Base-by-base conservation (phyloP, 2,329 filamentous ascomycete species). In the Raffaelea arxii region DNA sequence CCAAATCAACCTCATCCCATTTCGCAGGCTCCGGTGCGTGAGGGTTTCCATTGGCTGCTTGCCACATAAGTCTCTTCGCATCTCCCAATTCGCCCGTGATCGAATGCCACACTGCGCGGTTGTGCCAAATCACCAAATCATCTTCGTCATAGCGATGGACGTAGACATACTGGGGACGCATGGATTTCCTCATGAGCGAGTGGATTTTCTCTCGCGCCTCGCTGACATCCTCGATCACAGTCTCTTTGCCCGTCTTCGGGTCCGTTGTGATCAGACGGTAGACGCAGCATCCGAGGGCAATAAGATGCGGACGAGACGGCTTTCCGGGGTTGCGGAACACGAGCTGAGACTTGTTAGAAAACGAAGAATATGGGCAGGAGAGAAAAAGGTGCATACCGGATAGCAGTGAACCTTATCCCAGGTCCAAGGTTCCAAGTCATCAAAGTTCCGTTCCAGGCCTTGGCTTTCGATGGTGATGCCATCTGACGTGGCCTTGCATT, bases 81-180 rank as follows among this genome's bases (percentile, higher is more conserved):
- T 46, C 30, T 6, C 38, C 38, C 3, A 46, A 32, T 30, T 46
- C 39, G 30, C 45, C 45, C 11, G 45, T 46, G n/a, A 46, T 12
- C 14, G 45, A 46, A 18, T 46, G 45, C 45, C 30, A 43, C n/a
- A 46, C 45, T n/a, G 23, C 45, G 9, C 24, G 45, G 23, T 46
- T 46, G 39, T 46, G 45, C 39, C 39, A 46, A 5, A 46, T 46
- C 23, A 46, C 45, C 3, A 46, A 40, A n/a, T 46, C 45, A 16
- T 27, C 45, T 2, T 27, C 27, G 23, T 41, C 22, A 4, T 43
- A 46, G 10, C 45, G 45, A 9, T 46, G 45, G 6, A 46, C 39
- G 14, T 46, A 46, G 39, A 46, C 39, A 21, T 43, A 38, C 4
- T 16, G n/a, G 16, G 24, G 12, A 24, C 39, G 25, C 39, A 43